phyloP scores from a whole-genome alignment of 345 rosid species.

The Jatropha curcas region DNA sequence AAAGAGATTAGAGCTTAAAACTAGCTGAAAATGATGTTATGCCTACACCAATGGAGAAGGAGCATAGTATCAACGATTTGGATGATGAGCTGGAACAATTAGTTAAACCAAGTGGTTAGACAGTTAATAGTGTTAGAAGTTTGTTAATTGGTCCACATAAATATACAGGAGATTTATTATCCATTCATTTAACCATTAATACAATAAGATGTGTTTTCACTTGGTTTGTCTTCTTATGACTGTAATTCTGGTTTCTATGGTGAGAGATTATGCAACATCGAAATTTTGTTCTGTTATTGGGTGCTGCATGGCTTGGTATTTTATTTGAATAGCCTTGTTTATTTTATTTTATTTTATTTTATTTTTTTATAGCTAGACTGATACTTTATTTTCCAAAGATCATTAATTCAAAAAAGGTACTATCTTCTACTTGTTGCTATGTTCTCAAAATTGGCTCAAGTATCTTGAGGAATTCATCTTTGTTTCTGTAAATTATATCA shows the following conservation, averaged over 20 bases:
- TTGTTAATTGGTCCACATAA: too few species aligned
- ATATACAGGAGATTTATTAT: too few species aligned
- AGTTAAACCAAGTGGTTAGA: too few species aligned
- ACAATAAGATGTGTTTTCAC: neutral
- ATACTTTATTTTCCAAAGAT: too few species aligned
- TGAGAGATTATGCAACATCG: neutral
- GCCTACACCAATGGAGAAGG: too few species aligned
- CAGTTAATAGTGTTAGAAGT: too few species aligned
- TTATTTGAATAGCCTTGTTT: neutral
- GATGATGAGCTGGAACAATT: too few species aligned
- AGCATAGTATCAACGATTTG: too few species aligned
- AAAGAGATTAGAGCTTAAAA: neutral
- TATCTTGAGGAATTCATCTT: neutral
- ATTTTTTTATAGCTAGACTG: too few species aligned
- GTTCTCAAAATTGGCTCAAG: neutral
- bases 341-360: too few species aligned
- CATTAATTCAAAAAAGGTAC: neutral
- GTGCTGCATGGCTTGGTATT: neutral
- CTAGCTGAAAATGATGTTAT: neutral
- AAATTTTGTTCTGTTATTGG: neutral
- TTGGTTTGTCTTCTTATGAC: neutral
- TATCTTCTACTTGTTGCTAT: neutral
- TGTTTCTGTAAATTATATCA: neutral
- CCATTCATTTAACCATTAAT: too few species aligned
- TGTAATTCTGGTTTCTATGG: neutral